Conservation (phyloP, 169 alveolate species). For the Plasmodium chabaudi region DNA sequence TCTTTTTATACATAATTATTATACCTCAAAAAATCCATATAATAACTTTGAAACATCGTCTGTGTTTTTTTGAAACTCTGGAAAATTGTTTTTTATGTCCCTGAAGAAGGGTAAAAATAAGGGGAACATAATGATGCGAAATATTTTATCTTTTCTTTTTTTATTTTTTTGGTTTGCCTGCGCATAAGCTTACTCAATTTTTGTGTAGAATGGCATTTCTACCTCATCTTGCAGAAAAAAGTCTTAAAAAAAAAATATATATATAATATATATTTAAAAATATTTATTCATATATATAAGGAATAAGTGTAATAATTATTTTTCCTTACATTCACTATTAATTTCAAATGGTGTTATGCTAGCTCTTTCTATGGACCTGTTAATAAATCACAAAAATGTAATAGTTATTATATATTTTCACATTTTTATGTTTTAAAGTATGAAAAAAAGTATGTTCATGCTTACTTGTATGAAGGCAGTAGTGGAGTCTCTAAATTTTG, state of each 20-base stretch:
- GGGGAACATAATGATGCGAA: background rate
- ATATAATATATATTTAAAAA: background rate
- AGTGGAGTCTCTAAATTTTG: constrained; percentile 84
- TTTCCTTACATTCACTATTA: constrained; percentile 65
- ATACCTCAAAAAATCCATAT: constrained; percentile 72
- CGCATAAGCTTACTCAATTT: constrained; percentile 9
- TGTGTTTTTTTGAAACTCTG: constrained; percentile 14
- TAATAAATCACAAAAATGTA: background rate
- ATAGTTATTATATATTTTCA: background rate
- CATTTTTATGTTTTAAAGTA: background rate
- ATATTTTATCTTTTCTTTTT: background rate
- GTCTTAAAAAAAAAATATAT: constrained; percentile 10
- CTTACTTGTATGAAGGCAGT: constrained; percentile 82
- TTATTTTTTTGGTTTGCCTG: background rate
- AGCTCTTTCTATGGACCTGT: constrained; percentile 57
- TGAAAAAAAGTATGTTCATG: background rate
- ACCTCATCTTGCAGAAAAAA: constrained; percentile 64
- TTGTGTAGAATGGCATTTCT: constrained; percentile 69
- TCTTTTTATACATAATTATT: constrained; percentile 2
- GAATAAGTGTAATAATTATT: background rate
- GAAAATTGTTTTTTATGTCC: constrained; percentile 39
- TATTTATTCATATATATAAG: background rate
- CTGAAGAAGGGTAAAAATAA: constrained; percentile 5
- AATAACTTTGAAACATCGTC: constrained; percentile 64
- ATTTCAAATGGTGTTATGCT: constrained; percentile 52